phyloP scores from a whole-genome alignment of 768 basidiomycete species.

The Trametopsis cervina region DNA sequence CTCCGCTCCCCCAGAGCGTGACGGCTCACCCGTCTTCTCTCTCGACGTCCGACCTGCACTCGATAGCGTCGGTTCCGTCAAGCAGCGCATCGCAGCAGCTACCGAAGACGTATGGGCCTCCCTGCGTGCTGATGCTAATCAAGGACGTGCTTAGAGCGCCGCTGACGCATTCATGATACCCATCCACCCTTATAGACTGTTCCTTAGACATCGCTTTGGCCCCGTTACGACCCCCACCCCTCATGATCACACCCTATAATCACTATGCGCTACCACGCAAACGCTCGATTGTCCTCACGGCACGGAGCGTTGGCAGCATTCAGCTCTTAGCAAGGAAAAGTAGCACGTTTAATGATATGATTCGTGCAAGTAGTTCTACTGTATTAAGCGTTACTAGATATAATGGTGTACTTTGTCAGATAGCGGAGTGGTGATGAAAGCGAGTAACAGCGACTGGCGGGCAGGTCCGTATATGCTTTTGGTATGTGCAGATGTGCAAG shows the following conservation, averaged over 20 bases:
- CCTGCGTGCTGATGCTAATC: conserved; percentile 15
- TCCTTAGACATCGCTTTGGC: no score
- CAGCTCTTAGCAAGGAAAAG: no score
- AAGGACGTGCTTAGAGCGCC: no score
- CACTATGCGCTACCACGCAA: no score
- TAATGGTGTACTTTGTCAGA: conserved; percentile 3
- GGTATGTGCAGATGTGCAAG: no score
- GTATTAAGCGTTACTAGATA: conserved; percentile 1
- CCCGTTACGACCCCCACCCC: no score
- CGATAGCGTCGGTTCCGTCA: conserved; percentile 74
- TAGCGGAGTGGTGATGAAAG: not conserved
- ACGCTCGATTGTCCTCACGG: no score
- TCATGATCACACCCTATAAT: no score
- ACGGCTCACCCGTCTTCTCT: conserved; percentile 92
- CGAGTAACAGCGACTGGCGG: not conserved
- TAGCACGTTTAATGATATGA: not conserved
- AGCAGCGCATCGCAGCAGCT: conserved; percentile 56
- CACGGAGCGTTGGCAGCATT: no score
- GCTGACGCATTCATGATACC: no score
- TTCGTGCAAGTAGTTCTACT: not conserved
- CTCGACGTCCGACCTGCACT: conserved; percentile 94
- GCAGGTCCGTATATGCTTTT: conserved; percentile 3
- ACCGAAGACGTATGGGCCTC: conserved; percentile 63
- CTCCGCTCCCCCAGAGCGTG: conserved; percentile 80
- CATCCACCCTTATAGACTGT: no score